Percentiles rank a stretch among this genome's conserved stretches.
phyloP scores from a whole-genome alignment of 345 rosid species.

The Erucastrum elatum region DNA sequence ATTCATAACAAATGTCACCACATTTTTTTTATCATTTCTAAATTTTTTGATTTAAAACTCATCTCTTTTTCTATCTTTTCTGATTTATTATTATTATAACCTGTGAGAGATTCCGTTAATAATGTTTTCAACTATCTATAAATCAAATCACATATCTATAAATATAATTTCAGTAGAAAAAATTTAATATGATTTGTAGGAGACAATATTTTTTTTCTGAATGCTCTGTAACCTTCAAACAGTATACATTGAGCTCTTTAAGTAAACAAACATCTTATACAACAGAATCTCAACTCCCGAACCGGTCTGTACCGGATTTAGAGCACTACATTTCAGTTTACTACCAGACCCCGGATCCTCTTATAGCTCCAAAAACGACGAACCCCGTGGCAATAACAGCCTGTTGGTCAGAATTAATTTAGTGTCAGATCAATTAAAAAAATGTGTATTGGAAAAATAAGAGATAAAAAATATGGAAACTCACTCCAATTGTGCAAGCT shows the following conservation, averaged over 20 bases:
- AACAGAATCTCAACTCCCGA: not conserved
- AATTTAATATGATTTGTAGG: no score
- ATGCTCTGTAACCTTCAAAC: not conserved
- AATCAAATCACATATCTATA: no score
- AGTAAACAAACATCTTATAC: conserved; percentile 9
- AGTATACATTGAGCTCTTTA: not conserved
- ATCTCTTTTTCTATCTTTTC: no score
- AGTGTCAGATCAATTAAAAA: not conserved
- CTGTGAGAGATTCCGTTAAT: no score
- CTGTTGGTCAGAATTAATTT: conserved; percentile 16
- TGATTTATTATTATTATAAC: no score
- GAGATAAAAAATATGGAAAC: not conserved
- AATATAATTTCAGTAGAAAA: no score
- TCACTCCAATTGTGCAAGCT: conserved; percentile 38
- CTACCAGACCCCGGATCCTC: conserved; percentile 27
- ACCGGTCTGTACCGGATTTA: conserved; percentile 11
- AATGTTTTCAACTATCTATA: no score
- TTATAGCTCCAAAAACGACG: conserved; percentile 16
- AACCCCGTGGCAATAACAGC: conserved; percentile 17
- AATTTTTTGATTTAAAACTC: no score
- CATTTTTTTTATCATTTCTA: no score
- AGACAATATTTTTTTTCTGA: no score
- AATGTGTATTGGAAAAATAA: not conserved
- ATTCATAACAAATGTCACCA: no score
- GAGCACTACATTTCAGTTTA: conserved; percentile 13